phyloP scores from a whole-genome alignment of 2,329 filamentous ascomycete genomes.

The Grosmannia serpens region DNA sequence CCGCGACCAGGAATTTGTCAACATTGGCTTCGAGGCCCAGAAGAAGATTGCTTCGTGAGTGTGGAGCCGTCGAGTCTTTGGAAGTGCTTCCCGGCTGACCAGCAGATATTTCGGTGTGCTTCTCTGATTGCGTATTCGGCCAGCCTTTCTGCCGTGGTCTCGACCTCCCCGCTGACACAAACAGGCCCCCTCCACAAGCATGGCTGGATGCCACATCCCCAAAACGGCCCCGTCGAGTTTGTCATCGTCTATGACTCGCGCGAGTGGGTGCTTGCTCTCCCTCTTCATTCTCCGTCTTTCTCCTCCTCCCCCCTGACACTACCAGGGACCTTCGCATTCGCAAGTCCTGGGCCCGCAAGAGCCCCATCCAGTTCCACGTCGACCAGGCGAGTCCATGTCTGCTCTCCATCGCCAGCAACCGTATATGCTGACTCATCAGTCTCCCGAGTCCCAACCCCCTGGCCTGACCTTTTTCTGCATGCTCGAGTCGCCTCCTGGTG shows the following conservation, averaged over 20 bases:
- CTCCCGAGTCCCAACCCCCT: slow-evolving; percentile 65
- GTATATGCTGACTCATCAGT: background rate
- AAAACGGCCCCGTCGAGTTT: slow-evolving; percentile 14
- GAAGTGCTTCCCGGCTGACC: background rate
- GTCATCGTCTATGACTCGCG: slow-evolving; percentile 15
- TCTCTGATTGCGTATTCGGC: background rate
- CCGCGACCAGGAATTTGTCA: slow-evolving; percentile 6
- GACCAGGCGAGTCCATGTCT: slow-evolving; percentile 9
- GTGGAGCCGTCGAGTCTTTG: background rate
- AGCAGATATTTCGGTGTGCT: background rate
- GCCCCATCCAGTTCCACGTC: slow-evolving; percentile 16
- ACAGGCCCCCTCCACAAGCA: slow-evolving; percentile 13
- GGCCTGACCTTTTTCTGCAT: slow-evolving; percentile 84
- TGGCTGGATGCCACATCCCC: slow-evolving; percentile 14
- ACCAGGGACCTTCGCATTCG: slow-evolving; percentile 11
- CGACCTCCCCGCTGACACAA: background rate
- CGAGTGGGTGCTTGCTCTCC: slow-evolving; percentile 2
- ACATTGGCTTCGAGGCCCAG: slow-evolving; percentile 14
- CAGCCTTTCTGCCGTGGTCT: background rate
- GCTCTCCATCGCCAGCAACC: background rate
- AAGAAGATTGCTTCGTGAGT: slow-evolving; percentile 13
- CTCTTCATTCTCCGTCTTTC: background rate
- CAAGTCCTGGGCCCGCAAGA: slow-evolving; percentile 15
- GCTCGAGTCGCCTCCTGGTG: slow-evolving; percentile 61
- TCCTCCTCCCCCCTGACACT: background rate